Conservation (phyloP, 306 rosid species). For the Ormosia emarginata region DNA sequence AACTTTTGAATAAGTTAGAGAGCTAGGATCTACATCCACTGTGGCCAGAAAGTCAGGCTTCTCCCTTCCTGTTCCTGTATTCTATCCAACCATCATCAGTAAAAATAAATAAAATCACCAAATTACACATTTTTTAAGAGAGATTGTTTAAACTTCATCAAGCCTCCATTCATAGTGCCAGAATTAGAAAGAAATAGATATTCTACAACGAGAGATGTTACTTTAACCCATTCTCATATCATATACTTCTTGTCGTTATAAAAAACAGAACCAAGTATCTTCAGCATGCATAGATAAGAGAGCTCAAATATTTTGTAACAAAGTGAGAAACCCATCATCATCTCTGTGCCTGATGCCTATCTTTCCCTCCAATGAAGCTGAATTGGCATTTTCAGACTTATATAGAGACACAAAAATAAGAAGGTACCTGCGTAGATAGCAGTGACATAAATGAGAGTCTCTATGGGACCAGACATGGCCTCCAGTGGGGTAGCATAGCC, state of each 20-base stretch:
- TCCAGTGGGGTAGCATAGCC: slow-evolving; percentile 67
- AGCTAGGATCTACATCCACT: slow-evolving; percentile 63
- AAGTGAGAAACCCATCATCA: neutral
- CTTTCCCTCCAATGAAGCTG: neutral
- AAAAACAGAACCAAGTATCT: neutral
- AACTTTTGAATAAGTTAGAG: slow-evolving; percentile 63
- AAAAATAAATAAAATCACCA: neutral
- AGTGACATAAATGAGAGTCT: slow-evolving; percentile 64
- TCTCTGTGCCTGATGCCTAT: neutral
- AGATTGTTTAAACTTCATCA: neutral
- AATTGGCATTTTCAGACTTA: neutral
- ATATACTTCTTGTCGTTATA: neutral
- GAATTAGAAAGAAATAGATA: neutral
- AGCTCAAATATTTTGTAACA: neutral
- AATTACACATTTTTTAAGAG: neutral
- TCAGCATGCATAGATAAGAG: neutral
- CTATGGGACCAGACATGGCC: slow-evolving; percentile 83
- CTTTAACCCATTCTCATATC: neutral
- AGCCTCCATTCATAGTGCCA: neutral
- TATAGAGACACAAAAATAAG: neutral
- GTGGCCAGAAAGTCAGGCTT: slow-evolving; percentile 82
- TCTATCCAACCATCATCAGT: neutral
- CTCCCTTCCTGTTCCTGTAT: slow-evolving; percentile 63
- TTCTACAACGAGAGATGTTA: neutral
- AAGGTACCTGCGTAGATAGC: slow-evolving; percentile 59